phyloP scores from a whole-genome alignment of 2,329 filamentous ascomycete species.

The Teratosphaeriaceae sp. region DNA sequence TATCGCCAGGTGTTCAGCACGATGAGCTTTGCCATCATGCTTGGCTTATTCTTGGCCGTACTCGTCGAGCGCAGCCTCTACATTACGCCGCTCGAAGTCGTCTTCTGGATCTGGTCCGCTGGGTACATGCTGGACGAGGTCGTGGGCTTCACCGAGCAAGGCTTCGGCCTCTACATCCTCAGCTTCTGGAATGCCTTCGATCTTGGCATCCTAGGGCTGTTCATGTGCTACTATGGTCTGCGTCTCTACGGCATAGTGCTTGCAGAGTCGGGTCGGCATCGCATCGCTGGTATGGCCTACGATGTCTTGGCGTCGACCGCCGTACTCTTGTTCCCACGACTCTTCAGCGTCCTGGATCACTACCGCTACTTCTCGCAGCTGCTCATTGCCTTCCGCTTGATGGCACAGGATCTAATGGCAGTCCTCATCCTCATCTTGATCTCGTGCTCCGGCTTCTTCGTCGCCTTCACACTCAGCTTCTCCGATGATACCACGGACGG shows the following conservation, averaged over 20 bases:
- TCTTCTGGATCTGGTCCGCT: slow-evolving; percentile 98
- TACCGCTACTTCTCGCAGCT: slow-evolving; percentile 95
- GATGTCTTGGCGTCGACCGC: slow-evolving; percentile 91
- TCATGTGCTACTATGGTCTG: slow-evolving; percentile 85
- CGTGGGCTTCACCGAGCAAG: slow-evolving; percentile 93
- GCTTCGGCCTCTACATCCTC: slow-evolving; percentile 93
- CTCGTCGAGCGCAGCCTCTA: slow-evolving; percentile 66
- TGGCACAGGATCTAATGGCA: slow-evolving; percentile 83
- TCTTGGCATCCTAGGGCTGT: slow-evolving; percentile 75
- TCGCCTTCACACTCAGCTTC: slow-evolving; percentile 83
- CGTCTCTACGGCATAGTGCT: slow-evolving; percentile 82
- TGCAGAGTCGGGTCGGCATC: slow-evolving; percentile 59
- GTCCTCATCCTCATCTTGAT: slow-evolving; percentile 80
- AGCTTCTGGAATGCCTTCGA: slow-evolving; percentile 98
- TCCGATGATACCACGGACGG: slow-evolving; percentile 62
- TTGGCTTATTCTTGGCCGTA: slow-evolving; percentile 79
- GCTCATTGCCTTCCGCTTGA: slow-evolving; percentile 86
- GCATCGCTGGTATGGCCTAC: slow-evolving; percentile 78
- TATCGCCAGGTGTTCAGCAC: slow-evolving; percentile 90
- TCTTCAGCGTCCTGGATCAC: slow-evolving; percentile 90
- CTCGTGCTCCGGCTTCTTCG: slow-evolving; percentile 88
- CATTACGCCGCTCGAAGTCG: slow-evolving; percentile 76
- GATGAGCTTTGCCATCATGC: slow-evolving; percentile 74
- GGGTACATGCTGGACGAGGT: slow-evolving; percentile 96
- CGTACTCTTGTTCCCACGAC: slow-evolving; percentile 78